Evolutionary conservation across 2,329 filamentous ascomycete species (phyloP).

Genomic region (Ophiosphaerella korrae): DNA sequence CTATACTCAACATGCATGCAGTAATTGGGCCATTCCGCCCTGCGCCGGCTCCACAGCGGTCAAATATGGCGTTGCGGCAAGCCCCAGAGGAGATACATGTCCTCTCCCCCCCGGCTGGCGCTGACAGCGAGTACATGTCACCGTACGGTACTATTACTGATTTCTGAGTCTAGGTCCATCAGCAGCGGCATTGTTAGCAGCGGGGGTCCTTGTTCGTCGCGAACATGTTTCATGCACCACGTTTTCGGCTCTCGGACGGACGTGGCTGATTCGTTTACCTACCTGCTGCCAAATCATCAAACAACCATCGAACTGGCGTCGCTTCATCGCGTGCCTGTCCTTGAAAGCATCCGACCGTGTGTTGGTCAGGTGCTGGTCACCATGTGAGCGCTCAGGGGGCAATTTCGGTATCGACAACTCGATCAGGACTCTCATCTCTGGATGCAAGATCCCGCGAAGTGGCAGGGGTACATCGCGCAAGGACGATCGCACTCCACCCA

Average conservation of each 20-base stretch:
- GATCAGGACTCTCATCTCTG: constrained; percentile 37
- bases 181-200: background rate
- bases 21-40: constrained; percentile 6
- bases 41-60: constrained; percentile 28
- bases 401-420: constrained; percentile 35
- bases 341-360: constrained; percentile 7
- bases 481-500: constrained; percentile 38
- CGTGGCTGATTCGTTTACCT: constrained; percentile 32
- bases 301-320: constrained; percentile 33
- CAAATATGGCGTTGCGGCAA: constrained; percentile 24
- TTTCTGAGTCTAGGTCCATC: background rate
- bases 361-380: constrained; percentile 1
- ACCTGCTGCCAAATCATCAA: constrained; percentile 42
- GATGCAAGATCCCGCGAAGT: constrained; percentile 36
- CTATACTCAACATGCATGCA: background rate
- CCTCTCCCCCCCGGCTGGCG: background rate
- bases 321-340: constrained; percentile 27
- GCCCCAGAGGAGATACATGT: background rate
- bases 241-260: constrained; percentile 15
- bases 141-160: background rate
- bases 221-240: constrained; percentile 43
- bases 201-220: constrained; percentile 29
- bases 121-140: background rate
- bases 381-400: constrained; percentile 28
- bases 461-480: constrained; percentile 25